These are phyloP conservation scores for Pichia norvegensis DNA, from an alignment of 1,139 yeast genomes.

Conservation along the genomic window DNA sequence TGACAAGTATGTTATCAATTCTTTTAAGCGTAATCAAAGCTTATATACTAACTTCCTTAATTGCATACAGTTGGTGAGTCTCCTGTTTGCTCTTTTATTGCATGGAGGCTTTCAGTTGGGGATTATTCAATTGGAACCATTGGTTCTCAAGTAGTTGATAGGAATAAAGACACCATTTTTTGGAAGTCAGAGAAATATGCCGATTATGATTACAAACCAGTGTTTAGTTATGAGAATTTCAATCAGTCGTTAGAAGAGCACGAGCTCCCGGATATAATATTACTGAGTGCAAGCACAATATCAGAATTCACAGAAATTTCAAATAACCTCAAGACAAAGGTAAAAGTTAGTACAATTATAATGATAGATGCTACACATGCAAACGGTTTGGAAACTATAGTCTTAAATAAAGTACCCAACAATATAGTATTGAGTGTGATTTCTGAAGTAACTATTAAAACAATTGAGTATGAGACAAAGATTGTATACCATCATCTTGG, in stretches of 20 bases:
- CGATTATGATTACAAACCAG: conserved; percentile 5
- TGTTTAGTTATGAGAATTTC: conserved; percentile 3
- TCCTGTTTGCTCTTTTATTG: conserved; percentile 16
- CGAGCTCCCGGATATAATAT: conserved; percentile 15
- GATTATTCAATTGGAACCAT: conserved; percentile 4
- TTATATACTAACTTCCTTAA: background rate
- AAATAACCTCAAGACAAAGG: conserved; percentile 4
- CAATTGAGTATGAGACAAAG: conserved; percentile 8
- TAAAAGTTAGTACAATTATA: conserved; percentile 18
- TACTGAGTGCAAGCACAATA: conserved; percentile 15
- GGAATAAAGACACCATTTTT: conserved; percentile 2
- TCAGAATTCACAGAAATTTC: conserved; percentile 9
- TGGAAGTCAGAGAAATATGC: conserved; percentile 13
- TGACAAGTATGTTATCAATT: background rate
- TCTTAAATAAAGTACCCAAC: conserved; percentile 12
- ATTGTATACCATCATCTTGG: conserved; percentile 18
- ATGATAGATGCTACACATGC: conserved; percentile 22
- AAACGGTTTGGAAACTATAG: conserved; percentile 16
- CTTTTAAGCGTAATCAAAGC: background rate
- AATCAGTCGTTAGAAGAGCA: background rate
- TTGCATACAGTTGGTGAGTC: conserved; percentile 17
- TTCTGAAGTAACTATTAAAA: conserved; percentile 21
- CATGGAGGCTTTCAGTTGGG: conserved; percentile 18
- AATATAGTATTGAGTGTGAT: conserved; percentile 17
- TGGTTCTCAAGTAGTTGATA: conserved; percentile 1